Evolutionary conservation across 345 rosid species (phyloP), one percentile per base, ranked within the genome.

Genomic region (Brassica incana): DNA sequence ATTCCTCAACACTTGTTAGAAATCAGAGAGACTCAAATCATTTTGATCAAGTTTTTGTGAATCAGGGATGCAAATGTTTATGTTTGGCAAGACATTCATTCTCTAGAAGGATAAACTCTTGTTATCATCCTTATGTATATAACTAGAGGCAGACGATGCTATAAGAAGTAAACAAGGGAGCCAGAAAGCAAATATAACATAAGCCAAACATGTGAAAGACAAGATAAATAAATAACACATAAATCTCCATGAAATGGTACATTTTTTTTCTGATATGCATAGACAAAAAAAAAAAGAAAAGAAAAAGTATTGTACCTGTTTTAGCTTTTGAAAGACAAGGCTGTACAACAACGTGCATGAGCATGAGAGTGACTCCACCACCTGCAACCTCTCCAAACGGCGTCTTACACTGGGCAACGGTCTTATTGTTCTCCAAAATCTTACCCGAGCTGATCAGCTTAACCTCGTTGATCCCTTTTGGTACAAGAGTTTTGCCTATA

Each of bases 271-370:
- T 27, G 67, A 65, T 64, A 54, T 10, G 65, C 48, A 43, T 14
- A 43, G 50, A 43, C 50, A 43, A 2, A 43, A 38, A 1, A 56
- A 16, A 66, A 1, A 25, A 8, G 10, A 5, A 36, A 40, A 66
- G 65, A 23, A 43, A 32, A 3, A 35, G 40, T 36, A 36, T 36
- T 20, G 7, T 64, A 91, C 97, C 94, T 82, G 92, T 80, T 85
- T 88, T 90, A 38, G 87, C 56, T 87, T 88, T 91, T 0, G 86
- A 87, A 54, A 84, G 85, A 65, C 91, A 88, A 33, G 92, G 94
- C 88, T 90, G 97, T 78, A 90, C 94, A 87, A 91, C 97, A 81
- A 91, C 97, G 76, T 90, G 97, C 92, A 91, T 91, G 30, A 27
- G 30, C 30, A 27, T 27, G 69, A 91, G 85, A 78, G 83, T 85